Percentiles rank a stretch among this genome's conserved stretches.
Evolutionary conservation across 2,329 filamentous ascomycete species (phyloP).

Genomic region (Aureobasidium sp.): DNA sequence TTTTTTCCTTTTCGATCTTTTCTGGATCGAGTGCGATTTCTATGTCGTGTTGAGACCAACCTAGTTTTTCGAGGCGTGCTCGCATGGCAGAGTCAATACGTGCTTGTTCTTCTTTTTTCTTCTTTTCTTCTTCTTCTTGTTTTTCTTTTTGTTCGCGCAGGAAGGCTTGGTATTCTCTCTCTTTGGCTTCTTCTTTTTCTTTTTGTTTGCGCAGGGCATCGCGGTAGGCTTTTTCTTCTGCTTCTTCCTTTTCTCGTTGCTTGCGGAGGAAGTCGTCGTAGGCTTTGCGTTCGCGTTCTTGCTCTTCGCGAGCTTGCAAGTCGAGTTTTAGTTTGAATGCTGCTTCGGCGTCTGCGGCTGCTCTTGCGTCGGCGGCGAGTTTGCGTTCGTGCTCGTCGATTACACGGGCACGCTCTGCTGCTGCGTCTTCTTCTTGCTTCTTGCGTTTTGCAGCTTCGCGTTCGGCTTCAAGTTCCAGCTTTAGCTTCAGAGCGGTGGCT

Average conservation of each 20-base stretch:
- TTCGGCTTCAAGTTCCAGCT: neutral
- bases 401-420: slow-evolving; percentile 30
- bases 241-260: slow-evolving; percentile 14
- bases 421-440: slow-evolving; percentile 23
- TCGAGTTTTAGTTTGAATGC: neutral
- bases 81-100: slow-evolving; percentile 41
- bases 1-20: slow-evolving; percentile 33
- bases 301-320: neutral
- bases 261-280: slow-evolving; percentile 3
- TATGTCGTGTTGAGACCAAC: slow-evolving; percentile 43
- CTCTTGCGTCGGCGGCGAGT: neutral
- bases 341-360: neutral
- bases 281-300: slow-evolving; percentile 19
- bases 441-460: slow-evolving; percentile 28
- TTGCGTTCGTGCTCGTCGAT: slow-evolving; percentile 31
- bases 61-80: slow-evolving; percentile 37
- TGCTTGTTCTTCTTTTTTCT: slow-evolving; percentile 34
- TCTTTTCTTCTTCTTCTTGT: slow-evolving; percentile 35
- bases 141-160: slow-evolving; percentile 35
- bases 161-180: slow-evolving; percentile 35
- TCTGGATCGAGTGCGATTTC: slow-evolving; percentile 43
- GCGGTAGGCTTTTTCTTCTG: slow-evolving; percentile 18
- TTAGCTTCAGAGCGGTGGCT: slow-evolving; percentile 27
- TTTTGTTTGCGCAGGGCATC: slow-evolving; percentile 10
- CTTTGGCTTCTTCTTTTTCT: slow-evolving; percentile 36